Base-by-base conservation (phyloP, 257 asterid species). In the Forsythia viridissima region DNA sequence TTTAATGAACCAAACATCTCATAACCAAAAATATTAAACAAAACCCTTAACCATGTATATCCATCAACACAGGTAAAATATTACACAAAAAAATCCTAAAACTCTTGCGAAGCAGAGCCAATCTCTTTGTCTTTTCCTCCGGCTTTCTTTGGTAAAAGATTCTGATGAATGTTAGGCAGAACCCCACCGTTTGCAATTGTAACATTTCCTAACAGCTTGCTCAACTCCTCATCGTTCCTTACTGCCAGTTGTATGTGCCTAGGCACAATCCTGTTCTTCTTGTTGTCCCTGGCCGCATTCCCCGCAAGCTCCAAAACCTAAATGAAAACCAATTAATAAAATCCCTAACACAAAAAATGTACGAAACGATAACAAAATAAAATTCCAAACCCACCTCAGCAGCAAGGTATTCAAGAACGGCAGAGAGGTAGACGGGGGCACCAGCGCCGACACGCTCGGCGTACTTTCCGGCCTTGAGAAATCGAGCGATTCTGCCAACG, bases 161-260 rank as follows among this genome's bases (percentile, higher is more conserved):
- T 86, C 81, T 82, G 83, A 51, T 92, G 91, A 80, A 92, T 92
- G 66, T 89, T 90, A 2, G 97, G 97, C 74, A 90, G 44, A 10
- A 90, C 95, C 3, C 97, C 97, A 0, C 97, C 93, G 13, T 88
- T 89, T 0, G 97, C 93, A 40, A 92, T 88, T 0, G 93, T 92
- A 16, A 90, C 94, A 1, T 83, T 71, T 0, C 92, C 89, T 82
- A 92, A 66, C 70, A 92, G 76, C 83, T 85, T 92, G 80, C 94
- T 89, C 69, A 91, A 30, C 76, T 91, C 94, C 8, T 92, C 94
- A 48, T 46, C 55, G n/a, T 46, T 46, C 55, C 55, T 46, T 5
- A 55, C 65, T 15, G 65, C 65, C 65, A 55, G 10, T 2, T 55
- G 65, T 55, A 55, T 18, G 18, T 55, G 65, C 65, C 65, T 55